Evolutionary conservation across 148 eudicot species (phyloP).

Genomic region (Spergularia bocconei): DNA sequence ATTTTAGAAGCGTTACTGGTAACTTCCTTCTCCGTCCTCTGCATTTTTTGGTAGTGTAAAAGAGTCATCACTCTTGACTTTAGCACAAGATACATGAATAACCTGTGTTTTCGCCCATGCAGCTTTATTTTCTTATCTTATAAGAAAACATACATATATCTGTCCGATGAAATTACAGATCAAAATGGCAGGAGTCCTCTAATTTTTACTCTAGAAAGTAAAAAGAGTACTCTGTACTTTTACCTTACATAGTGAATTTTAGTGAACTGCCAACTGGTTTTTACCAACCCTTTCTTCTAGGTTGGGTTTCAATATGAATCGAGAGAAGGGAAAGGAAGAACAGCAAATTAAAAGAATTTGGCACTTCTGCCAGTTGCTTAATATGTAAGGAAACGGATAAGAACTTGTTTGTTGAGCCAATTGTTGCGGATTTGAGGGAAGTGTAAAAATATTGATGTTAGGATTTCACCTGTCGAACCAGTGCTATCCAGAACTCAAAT

Average conservation of each 20-base stretch:
- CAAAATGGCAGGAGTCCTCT: not conserved
- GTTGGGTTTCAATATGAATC: too few relatives aligned
- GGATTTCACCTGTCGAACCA: too few relatives aligned
- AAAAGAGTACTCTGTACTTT: not conserved
- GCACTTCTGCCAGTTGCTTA: too few relatives aligned
- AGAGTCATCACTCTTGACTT: not conserved
- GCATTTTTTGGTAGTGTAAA: not conserved
- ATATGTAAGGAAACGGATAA: too few relatives aligned
- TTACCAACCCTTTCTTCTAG: not conserved
- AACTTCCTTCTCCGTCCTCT: conserved; percentile 13
- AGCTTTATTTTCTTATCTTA: not conserved
- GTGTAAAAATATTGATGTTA: too few relatives aligned
- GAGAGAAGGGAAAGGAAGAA: too few relatives aligned
- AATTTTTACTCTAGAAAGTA: not conserved
- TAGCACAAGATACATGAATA: not conserved
- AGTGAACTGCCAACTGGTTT: not conserved
- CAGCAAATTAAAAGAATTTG: too few relatives aligned
- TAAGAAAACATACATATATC: not conserved
- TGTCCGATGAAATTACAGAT: not conserved
- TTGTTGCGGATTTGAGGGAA: too few relatives aligned
- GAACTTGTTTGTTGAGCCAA: too few relatives aligned
- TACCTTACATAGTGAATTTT: not conserved
- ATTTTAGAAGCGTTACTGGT: conserved; percentile 98
- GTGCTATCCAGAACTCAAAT: too few relatives aligned
- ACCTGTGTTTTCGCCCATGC: not conserved